phyloP scores from a whole-genome alignment of 495 filamentous ascomycete species.

The Annulohypoxylon stygium region DNA sequence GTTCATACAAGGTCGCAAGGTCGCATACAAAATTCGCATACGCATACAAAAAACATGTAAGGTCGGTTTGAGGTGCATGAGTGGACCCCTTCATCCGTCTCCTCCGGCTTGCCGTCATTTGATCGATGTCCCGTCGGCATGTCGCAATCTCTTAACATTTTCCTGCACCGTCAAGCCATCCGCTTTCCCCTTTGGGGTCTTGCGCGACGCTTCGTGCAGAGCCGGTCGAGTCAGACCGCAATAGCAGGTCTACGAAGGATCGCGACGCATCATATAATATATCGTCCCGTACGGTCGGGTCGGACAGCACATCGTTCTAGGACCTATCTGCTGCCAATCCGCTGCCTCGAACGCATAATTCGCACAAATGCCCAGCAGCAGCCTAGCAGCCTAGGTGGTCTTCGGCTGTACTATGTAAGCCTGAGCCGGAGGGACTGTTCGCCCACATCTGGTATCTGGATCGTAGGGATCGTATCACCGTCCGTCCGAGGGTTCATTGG shows the following conservation, averaged over 20 bases:
- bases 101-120: constrained; percentile 47
- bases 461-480: constrained; percentile 10
- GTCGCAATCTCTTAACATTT: constrained; percentile 43
- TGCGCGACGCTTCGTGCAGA: constrained; percentile 33
- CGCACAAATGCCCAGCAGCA: not conserved
- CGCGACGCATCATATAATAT: constrained; percentile 39
- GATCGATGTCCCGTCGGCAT: constrained; percentile 43
- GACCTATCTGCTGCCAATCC: constrained; percentile 9
- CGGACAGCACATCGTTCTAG: constrained; percentile 41
- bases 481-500: not conserved
- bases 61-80: constrained; percentile 13
- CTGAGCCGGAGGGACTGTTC: constrained; percentile 12
- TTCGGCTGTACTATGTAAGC: constrained; percentile 13
- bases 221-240: constrained; percentile 31
- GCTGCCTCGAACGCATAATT: constrained; percentile 21
- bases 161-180: constrained; percentile 37
- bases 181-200: constrained; percentile 44
- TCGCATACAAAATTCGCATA: not conserved
- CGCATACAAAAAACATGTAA: constrained; percentile 3
- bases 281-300: constrained; percentile 41
- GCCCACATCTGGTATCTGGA: constrained; percentile 12
- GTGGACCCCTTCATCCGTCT: constrained; percentile 33
- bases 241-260: constrained; percentile 33
- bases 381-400: not conserved
- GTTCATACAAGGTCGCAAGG: not conserved